These are phyloP conservation scores for Beverwykella pulmonaria DNA, from an alignment of 495 filamentous ascomycete genomes.

Conservation along the genomic window DNA sequence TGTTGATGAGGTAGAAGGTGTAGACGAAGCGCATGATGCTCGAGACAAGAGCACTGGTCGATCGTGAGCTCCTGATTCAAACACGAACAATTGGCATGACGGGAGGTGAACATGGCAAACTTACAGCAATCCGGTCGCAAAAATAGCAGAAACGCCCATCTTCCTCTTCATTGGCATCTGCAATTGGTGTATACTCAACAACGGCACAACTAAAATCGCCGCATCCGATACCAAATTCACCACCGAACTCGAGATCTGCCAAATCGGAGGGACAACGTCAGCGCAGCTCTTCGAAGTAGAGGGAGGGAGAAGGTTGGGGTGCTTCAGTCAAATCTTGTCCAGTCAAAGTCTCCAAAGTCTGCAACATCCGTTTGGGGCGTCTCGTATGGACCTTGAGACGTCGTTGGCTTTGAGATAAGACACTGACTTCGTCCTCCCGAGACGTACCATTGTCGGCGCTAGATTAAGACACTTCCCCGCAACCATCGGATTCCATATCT, in stretches of 20 bases:
- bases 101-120: not conserved
- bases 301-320: too few species aligned
- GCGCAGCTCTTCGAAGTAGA: too few species aligned
- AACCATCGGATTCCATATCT: slow-evolving; percentile 14
- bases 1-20: not conserved
- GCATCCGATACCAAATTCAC: slow-evolving; percentile 19
- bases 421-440: too few species aligned
- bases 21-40: slow-evolving; percentile 11
- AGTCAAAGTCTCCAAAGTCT: too few species aligned
- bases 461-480: slow-evolving; percentile 6
- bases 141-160: slow-evolving; percentile 11
- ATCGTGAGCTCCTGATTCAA: too few species aligned
- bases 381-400: too few species aligned
- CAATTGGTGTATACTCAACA: slow-evolving; percentile 3
- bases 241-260: not conserved
- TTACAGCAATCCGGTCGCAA: slow-evolving; percentile 21
- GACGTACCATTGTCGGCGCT: not conserved
- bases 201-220: slow-evolving; percentile 10
- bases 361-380: too few species aligned
- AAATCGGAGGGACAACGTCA: too few species aligned
- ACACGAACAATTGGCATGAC: too few species aligned
- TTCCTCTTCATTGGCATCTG: slow-evolving; percentile 22
- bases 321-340: too few species aligned
- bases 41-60: slow-evolving; percentile 1
- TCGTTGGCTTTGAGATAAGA: too few species aligned